A percentile compares a stretch with the other conserved stretches of the same genome.
Conservation (phyloP, 2,329 filamentous ascomycete species). For the Diplodia corticola region DNA sequence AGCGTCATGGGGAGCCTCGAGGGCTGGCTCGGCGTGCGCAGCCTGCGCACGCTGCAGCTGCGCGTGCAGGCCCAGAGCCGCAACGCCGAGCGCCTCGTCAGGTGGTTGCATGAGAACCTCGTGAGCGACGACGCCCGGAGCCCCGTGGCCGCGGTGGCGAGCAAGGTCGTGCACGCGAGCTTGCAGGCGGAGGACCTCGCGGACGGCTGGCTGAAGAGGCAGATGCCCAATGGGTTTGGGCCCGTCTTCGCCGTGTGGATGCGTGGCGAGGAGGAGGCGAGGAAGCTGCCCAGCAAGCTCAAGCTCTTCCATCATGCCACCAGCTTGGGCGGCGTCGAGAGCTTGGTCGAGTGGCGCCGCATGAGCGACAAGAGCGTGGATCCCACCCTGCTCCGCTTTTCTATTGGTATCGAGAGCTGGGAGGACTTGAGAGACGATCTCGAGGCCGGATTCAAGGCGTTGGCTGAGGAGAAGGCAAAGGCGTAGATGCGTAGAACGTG, state of each 20-base stretch:
- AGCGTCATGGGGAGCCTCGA: slow-evolving; percentile 86
- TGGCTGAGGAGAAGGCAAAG: slow-evolving; percentile 16
- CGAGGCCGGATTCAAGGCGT: slow-evolving; percentile 31
- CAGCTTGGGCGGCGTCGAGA: slow-evolving; percentile 90
- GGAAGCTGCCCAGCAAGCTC: slow-evolving; percentile 73
- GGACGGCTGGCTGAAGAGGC: slow-evolving; percentile 67
- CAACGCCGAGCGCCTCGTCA: slow-evolving; percentile 68
- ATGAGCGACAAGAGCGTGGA: slow-evolving; percentile 81
- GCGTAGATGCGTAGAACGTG: background rate
- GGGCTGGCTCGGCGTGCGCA: slow-evolving; percentile 87
- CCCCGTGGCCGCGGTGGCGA: slow-evolving; percentile 51
- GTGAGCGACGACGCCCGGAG: slow-evolving; percentile 30
- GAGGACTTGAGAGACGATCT: slow-evolving; percentile 82
- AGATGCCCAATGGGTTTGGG: slow-evolving; percentile 91
- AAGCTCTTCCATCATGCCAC: slow-evolving; percentile 91
- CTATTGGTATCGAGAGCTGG: slow-evolving; percentile 82
- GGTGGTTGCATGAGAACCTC: slow-evolving; percentile 60
- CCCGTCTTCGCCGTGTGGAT: slow-evolving; percentile 80
- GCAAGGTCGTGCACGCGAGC: slow-evolving; percentile 65
- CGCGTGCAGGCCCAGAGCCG: slow-evolving; percentile 74
- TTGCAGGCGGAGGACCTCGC: slow-evolving; percentile 64
- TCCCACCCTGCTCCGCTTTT: slow-evolving; percentile 72
- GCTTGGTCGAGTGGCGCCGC: slow-evolving; percentile 91
- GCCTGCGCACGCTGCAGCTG: slow-evolving; percentile 81
- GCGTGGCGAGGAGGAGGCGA: slow-evolving; percentile 62